Evolutionary conservation across 257 asterid genomes (phyloP), one percentile per base, ranked within the genome.

Genomic region (Petunia axillaris): DNA sequence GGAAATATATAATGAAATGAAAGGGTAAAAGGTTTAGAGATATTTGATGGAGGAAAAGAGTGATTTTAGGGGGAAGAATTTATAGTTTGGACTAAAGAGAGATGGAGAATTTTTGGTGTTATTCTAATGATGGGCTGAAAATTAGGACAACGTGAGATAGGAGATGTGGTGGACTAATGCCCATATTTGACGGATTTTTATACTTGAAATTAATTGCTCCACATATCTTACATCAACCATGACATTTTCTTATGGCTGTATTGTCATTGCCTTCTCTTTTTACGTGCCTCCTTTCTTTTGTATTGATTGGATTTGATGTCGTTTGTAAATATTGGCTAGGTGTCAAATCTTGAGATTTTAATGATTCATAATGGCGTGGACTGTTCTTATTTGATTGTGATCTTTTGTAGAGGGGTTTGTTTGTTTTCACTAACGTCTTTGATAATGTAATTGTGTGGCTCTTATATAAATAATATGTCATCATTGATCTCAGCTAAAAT

Each of bases 201-300:
- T 48, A 71, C 44, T 55, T 25, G 74, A 64, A 25, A 25, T 25
- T 44, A 60, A 77, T 38, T 77, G 55, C 53, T 57, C 41, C 57
- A 53, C 59, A 73, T 48, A 36, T 13, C 44, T 37, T 59, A 54
- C 54, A 15, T 57, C 53, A 74, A 50, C 54, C 77, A 74, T 82
- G 80, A 86, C 85, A 86, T 71, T 82, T 87, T 83, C 87, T 81
- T 81, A 86, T 25, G 86, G 75, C 82, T 54, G 25, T 82, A 54
- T 77, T 73, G 80, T 79, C 77, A 83, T 77, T 80, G 25, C 40
- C 50, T 44, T 35, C 52, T 4, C 4, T 41, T 25, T 8, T 15
- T 76, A 25, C n/a, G 25, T 25, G 25, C 25, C 4, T 37, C 10
- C 58, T 35, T 6, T 41, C 16, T 14, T 5, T 13, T 77, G 44